Evolutionary conservation across 768 basidiomycete species (phyloP).

Genomic region (Amanita thiersii): DNA sequence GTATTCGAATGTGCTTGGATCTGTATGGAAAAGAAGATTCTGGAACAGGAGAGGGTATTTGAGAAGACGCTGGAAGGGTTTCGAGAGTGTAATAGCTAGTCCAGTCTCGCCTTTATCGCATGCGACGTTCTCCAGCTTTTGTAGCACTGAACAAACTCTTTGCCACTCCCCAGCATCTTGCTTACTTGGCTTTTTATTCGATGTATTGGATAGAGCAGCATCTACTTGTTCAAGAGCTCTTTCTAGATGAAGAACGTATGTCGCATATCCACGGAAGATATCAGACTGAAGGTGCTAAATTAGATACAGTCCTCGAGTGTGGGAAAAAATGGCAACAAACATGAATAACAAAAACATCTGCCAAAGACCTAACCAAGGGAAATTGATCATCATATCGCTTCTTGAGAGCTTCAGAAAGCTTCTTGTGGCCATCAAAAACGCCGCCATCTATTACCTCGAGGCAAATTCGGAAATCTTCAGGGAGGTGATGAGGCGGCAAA

Average conservation of each 20-base stretch:
- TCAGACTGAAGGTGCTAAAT: slow-evolving; percentile 52
- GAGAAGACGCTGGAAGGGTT: slow-evolving; percentile 93
- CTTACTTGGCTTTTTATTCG: slow-evolving; percentile 73
- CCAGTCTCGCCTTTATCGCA: slow-evolving; percentile 88
- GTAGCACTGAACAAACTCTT: slow-evolving; percentile 66
- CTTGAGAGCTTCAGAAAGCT: slow-evolving; percentile 74
- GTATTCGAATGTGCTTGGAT: slow-evolving; percentile 95
- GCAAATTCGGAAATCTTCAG: slow-evolving; percentile 80
- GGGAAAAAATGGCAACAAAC: slow-evolving; percentile 29
- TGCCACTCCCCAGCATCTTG: slow-evolving; percentile 75
- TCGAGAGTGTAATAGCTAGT: slow-evolving; percentile 89
- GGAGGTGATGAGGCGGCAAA: slow-evolving; percentile 71
- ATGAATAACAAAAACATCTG: slow-evolving; percentile 93
- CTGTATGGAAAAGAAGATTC: slow-evolving; percentile 93
- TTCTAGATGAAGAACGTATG: slow-evolving; percentile 92
- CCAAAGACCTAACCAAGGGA: slow-evolving; percentile 84
- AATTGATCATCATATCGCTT: slow-evolving; percentile 95
- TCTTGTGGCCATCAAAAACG: slow-evolving; percentile 84
- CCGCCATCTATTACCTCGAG: slow-evolving; percentile 82
- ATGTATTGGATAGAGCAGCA: slow-evolving; percentile 56
- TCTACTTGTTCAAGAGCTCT: slow-evolving; percentile 85
- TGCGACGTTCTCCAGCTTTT: slow-evolving; percentile 72
- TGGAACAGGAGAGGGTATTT: slow-evolving; percentile 98
- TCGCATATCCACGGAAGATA: slow-evolving; percentile 89
- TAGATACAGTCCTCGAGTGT: slow-evolving; percentile 1